Evolutionary conservation across 148 eudicot species (phyloP).

Genomic region (Camellia japonica): DNA sequence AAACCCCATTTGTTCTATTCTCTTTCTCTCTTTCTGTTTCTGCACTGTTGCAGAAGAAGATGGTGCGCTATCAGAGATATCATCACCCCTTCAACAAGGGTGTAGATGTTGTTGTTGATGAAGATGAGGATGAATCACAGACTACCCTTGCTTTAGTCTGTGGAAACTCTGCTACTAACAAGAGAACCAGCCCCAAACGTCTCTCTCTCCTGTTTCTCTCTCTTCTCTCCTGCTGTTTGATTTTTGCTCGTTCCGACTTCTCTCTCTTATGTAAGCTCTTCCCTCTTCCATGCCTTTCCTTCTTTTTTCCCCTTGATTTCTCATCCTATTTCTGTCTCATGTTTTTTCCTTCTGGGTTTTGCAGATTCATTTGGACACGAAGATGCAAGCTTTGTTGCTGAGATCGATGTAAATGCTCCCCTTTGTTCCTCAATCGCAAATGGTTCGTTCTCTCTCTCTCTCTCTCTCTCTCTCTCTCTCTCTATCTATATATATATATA

Average conservation of each 20-base stretch:
- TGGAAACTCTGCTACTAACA: too few relatives aligned
- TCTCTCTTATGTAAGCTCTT: conserved; percentile 18
- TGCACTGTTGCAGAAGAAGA: conserved; percentile 1
- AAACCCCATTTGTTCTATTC: background rate
- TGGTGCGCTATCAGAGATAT: too few relatives aligned
- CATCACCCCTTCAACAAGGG: too few relatives aligned
- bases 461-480: too few relatives aligned
- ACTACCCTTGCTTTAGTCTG: too few relatives aligned
- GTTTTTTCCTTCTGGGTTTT: background rate
- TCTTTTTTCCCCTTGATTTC: conserved; percentile 14
- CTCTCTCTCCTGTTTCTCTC: conserved; percentile 41
- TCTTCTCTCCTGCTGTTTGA: conserved; percentile 47
- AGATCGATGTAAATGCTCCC: conserved; percentile 30
- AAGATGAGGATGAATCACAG: too few relatives aligned
- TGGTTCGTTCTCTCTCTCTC: too few relatives aligned
- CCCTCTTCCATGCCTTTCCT: conserved; percentile 29
- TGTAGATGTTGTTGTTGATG: too few relatives aligned
- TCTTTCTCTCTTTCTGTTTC: background rate
- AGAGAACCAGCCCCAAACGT: conserved; percentile 39
- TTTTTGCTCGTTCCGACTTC: conserved; percentile 28
- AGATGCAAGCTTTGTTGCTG: conserved; percentile 38
- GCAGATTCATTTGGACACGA: conserved; percentile 58
- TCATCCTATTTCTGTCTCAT: background rate
- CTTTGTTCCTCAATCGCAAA: conserved; percentile 49
- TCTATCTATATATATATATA: too few relatives aligned